Conservation (phyloP, 805 yeast species). For the Pichia deserticola region DNA sequence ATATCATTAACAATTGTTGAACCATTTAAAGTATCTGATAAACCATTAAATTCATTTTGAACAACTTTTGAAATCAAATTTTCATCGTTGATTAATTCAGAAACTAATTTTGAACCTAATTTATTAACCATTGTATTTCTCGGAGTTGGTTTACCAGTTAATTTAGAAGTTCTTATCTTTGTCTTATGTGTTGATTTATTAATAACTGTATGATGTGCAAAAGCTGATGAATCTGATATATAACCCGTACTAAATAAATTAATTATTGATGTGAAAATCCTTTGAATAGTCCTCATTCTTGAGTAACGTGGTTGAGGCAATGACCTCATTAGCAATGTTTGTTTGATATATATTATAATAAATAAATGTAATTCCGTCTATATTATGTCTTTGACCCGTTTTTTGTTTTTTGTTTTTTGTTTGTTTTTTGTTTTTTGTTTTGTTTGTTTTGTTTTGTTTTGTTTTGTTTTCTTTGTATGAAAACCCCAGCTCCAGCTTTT, state of each 20-base stretch:
- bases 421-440: too few species aligned
- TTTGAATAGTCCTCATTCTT: slow-evolving; percentile 23
- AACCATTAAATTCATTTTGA: slow-evolving; percentile 7
- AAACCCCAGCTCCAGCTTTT: too few species aligned
- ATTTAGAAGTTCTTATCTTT: slow-evolving; percentile 25
- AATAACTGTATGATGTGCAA: slow-evolving; percentile 15
- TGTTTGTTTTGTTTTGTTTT: too few species aligned
- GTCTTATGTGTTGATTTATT: slow-evolving; percentile 21
- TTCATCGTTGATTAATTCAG: slow-evolving; percentile 18
- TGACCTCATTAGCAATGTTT: slow-evolving; percentile 23
- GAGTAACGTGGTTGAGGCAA: slow-evolving; percentile 32
- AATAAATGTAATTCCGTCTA: too few species aligned
- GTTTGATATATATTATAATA: too few species aligned
- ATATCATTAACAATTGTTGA: slow-evolving; percentile 4
- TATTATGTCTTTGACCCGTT: too few species aligned
- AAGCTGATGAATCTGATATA: slow-evolving; percentile 28
- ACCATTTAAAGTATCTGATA: neutral
- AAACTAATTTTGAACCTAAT: slow-evolving; percentile 17
- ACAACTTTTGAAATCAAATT: slow-evolving; percentile 10
- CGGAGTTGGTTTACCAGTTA: slow-evolving; percentile 26
- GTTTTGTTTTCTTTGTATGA: too few species aligned
- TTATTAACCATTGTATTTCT: slow-evolving; percentile 19
- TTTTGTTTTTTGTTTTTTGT: too few species aligned
- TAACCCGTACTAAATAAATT: slow-evolving; percentile 29
- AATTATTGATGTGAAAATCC: slow-evolving; percentile 28